phyloP scores from a whole-genome alignment of 2,329 filamentous ascomycete species.

The Ceratocystis papillata region DNA sequence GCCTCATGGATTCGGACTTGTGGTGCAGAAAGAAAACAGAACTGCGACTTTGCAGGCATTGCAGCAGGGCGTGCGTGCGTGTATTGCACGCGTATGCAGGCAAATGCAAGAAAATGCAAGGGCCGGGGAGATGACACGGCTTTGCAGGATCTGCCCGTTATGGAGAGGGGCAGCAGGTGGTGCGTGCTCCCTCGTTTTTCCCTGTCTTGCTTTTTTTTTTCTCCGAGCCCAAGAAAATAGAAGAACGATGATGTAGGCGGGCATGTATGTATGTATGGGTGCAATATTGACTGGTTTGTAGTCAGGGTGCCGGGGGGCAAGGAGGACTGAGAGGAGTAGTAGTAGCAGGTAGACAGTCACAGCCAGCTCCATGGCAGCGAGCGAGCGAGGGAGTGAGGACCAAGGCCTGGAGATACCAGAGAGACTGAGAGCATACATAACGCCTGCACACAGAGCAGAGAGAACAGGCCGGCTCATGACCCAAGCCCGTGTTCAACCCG shows the following conservation, averaged over 20 bases:
- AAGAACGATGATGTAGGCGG: not conserved
- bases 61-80: not conserved
- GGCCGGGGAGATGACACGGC: not conserved
- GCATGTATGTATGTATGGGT: not conserved
- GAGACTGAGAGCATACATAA: not conserved
- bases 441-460: not conserved
- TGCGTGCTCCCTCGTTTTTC: not conserved
- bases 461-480: not conserved
- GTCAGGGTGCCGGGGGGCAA: not conserved
- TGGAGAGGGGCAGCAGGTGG: not conserved
- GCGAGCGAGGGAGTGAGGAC: not conserved
- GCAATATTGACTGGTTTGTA: not conserved
- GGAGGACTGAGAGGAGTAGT: not conserved
- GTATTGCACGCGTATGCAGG: slow-evolving; percentile 6
- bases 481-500: slow-evolving; percentile 6
- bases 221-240: not conserved
- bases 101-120: slow-evolving; percentile 3
- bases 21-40: not conserved
- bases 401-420: not conserved
- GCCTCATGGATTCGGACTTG: no score
- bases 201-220: not conserved
- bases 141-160: slow-evolving; percentile 10
- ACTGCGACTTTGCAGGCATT: not conserved
- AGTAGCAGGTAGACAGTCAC: not conserved
- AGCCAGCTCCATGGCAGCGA: no score